Evolutionary conservation across 371 early-diverging fungal genomes (phyloP).

Genomic region (Syncephalis fuscata): DNA sequence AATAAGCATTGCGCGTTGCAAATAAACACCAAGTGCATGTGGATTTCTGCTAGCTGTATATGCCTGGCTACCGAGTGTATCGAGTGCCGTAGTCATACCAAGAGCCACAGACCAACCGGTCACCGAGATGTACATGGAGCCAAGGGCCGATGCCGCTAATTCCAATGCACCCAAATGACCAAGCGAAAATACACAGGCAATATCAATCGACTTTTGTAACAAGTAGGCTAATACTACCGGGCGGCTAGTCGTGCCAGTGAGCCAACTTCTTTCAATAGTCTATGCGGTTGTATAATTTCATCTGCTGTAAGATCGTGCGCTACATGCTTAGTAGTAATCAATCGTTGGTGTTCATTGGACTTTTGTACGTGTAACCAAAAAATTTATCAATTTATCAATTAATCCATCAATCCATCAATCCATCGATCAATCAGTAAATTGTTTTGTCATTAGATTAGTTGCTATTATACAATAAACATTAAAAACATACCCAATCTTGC

Average conservation of each 20-base stretch:
- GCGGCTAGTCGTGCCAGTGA: conserved; percentile 1
- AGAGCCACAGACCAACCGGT: conserved; percentile 68
- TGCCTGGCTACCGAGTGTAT: conserved; percentile 79
- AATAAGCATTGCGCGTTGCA: conserved; percentile 70
- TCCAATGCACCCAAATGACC: conserved; percentile 10
- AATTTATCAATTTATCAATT: too few relatives aligned
- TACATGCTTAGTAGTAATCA: too few relatives aligned
- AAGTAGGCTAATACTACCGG: conserved; percentile 7
- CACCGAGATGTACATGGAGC: conserved; percentile 44
- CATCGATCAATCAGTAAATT: too few relatives aligned
- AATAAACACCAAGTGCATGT: conserved; percentile 54
- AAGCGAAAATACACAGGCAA: conserved; percentile 6
- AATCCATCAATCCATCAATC: too few relatives aligned
- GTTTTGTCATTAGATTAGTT: too few relatives aligned
- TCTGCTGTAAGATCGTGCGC: too few relatives aligned
- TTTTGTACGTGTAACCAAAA: too few relatives aligned
- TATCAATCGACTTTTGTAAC: conserved; percentile 5
- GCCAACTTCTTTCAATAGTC: not conserved
- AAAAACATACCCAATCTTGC: too few relatives aligned
- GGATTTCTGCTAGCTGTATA: conserved; percentile 47
- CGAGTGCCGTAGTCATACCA: conserved; percentile 66
- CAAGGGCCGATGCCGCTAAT: conserved; percentile 7
- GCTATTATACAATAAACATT: too few relatives aligned
- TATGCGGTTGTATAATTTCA: too few relatives aligned
- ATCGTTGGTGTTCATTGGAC: too few relatives aligned